Conservation (phyloP, 2,329 filamentous ascomycete genomes). For the Thielaviopsis populi region DNA sequence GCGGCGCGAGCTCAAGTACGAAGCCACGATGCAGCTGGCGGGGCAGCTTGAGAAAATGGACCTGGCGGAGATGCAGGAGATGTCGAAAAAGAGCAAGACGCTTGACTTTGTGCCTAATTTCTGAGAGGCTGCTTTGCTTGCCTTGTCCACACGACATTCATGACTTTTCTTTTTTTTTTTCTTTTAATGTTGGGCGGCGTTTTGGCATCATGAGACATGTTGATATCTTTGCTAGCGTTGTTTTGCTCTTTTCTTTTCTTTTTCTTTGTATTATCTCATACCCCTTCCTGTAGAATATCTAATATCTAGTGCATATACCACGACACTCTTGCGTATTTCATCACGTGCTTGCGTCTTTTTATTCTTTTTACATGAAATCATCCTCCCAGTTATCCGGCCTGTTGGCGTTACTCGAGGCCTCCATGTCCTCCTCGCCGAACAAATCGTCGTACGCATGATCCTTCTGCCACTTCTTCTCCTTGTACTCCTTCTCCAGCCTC, state of each 20-base stretch:
- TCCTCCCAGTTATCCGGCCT: conserved; percentile 64
- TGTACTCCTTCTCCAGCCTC: conserved; percentile 58
- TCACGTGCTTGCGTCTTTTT: background rate
- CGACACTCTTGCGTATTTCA: background rate
- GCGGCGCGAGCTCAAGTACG: background rate
- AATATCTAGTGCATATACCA: background rate
- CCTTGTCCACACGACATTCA: too few relatives aligned
- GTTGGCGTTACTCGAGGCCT: conserved; percentile 69
- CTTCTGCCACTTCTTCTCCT: conserved; percentile 84
- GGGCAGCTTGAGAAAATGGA: conserved; percentile 5
- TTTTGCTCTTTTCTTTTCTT: conserved; percentile 4
- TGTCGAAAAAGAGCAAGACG: conserved; percentile 5
- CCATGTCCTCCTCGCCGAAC: conserved; percentile 69
- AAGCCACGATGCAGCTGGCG: conserved; percentile 4
- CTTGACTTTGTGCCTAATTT: conserved; percentile 8
- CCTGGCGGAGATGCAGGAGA: background rate
- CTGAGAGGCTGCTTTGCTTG: too few relatives aligned
- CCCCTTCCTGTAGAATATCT: background rate
- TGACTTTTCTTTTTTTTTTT: conserved; percentile 1
- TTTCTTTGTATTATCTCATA: background rate
- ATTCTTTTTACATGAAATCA: conserved; percentile 64
- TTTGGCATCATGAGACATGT: background rate
- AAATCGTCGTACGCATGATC: conserved; percentile 96
- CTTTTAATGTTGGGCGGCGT: background rate
- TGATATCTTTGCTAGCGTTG: background rate